Base-by-base conservation (phyloP, 306 rosid genomes). In the Sesbania bispinosa region DNA sequence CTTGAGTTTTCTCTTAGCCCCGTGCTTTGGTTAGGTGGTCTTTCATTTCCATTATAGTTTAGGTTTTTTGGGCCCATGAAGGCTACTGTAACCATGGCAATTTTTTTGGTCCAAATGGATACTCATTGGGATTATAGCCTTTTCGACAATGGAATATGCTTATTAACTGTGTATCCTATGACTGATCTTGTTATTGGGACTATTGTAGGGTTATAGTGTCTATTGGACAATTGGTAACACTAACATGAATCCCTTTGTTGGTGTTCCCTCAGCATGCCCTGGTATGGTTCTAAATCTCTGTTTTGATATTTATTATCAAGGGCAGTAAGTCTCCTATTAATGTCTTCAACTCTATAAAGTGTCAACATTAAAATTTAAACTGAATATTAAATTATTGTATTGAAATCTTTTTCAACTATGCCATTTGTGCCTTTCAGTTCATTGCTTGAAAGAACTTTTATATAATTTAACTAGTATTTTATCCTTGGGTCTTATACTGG, bases 221-320 rank as follows among this genome's bases (percentile, higher is more conserved):
- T 89, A 65, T 85, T 88, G 90, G 90, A 86, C 84, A 82, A 62
- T 77, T 93, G 74, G 96, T 92, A 81, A 86, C 88, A 93, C 96
- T 91, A 90, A 86, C 91, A 85, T 81, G 86, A 80, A 83, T 81
- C 62, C 77, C 75, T 82, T 75, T 92, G 98, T 88, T 92, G 89
- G 93, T 93, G 98, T 86, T 83, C 83, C 88, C 91, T 70, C 96
- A 85, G 85, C 92, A 52, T 83, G 77, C 88, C 82, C 87, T 84
- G 96, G 96, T 90, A 88, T 92, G 95, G 87, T 88, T 88, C 93
- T 90, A 83, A 86, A 81, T 87, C 93, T 86, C 82, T 76, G 73
- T 69, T 83, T 82, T 86, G 81, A 87, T 81, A 77, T 75, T 76
- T 73, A 67, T 62, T 77, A 70, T 80, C 80, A 81, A 81, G 93